Conservation (phyloP, 2,329 filamentous ascomycete genomes). For the Orbilia javanica region DNA sequence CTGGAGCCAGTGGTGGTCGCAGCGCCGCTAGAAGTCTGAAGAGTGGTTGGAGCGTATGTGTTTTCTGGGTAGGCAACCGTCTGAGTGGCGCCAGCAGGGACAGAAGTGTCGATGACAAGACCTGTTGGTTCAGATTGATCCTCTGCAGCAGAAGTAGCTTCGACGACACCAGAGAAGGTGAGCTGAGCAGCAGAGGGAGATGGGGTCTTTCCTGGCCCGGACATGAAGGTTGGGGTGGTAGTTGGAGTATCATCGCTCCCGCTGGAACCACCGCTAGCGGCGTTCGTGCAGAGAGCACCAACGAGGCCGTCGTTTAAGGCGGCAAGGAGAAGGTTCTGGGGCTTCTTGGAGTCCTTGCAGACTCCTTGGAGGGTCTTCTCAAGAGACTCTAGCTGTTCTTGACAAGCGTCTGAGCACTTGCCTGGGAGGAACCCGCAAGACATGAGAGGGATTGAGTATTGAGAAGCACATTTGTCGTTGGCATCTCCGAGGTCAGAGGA, state of each 20-base stretch:
- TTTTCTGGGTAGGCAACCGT: slow-evolving; percentile 35
- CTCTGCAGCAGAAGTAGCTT: slow-evolving; percentile 21
- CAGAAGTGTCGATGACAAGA: slow-evolving; percentile 54
- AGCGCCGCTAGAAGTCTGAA: slow-evolving; percentile 28
- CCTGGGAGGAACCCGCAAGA: slow-evolving; percentile 47
- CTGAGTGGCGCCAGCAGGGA: slow-evolving; percentile 24
- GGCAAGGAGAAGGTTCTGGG: slow-evolving; percentile 18
- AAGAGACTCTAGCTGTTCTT: slow-evolving; percentile 40
- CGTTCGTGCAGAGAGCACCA: slow-evolving; percentile 32
- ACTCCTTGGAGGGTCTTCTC: slow-evolving; percentile 44
- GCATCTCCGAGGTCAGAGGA: slow-evolving; percentile 40
- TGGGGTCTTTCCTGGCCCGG: slow-evolving; percentile 37
- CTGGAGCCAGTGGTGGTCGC: slow-evolving; percentile 14
- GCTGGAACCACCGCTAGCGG: background rate
- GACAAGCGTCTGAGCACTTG: slow-evolving; percentile 39
- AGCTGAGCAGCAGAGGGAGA: slow-evolving; percentile 17
- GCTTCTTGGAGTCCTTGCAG: slow-evolving; percentile 30
- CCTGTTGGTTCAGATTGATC: slow-evolving; percentile 31
- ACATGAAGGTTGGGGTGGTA: slow-evolving; percentile 27
- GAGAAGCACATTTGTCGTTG: slow-evolving; percentile 45
- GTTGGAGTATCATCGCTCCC: background rate
- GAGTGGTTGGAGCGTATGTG: slow-evolving; percentile 45
- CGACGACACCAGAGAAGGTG: slow-evolving; percentile 32
- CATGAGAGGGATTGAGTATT: slow-evolving; percentile 56
- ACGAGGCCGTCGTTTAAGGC: slow-evolving; percentile 48